Conservation (phyloP, 2,329 filamentous ascomycete genomes). For the Colletotrichum sp. region DNA sequence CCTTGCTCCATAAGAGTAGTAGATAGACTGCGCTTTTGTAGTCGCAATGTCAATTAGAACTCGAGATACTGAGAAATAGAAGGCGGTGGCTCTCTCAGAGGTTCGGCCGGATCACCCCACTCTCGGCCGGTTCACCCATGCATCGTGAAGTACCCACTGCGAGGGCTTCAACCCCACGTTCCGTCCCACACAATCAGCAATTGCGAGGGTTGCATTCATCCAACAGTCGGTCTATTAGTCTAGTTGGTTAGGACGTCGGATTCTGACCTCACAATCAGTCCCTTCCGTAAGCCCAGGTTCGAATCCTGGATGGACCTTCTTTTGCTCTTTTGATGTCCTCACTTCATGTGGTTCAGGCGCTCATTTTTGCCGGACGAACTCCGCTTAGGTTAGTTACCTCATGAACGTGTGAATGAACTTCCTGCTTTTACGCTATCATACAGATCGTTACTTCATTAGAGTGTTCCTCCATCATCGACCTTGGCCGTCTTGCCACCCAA, state of each 20-base stretch:
- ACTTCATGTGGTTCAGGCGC: neutral
- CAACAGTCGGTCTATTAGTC: neutral
- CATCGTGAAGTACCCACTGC: neutral
- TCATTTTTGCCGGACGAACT: neutral
- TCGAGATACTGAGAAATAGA: neutral
- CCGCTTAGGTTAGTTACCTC: neutral
- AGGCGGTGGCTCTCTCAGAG: neutral
- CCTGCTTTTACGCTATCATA: neutral
- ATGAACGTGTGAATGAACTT: neutral
- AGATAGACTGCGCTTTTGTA: too few species aligned
- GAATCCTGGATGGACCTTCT: conserved; percentile 5
- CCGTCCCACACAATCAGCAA: neutral
- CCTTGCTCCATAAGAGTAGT: neutral
- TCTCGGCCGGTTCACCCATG: neutral
- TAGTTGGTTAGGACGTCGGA: conserved; percentile 10
- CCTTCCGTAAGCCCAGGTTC: conserved; percentile 5
- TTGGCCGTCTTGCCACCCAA: neutral
- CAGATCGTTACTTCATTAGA: neutral
- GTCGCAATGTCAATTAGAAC: neutral
- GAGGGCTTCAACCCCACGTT: neutral
- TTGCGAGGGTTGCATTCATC: fast-evolving
- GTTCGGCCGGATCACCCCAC: neutral
- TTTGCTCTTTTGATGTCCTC: neutral
- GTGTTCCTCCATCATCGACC: neutral
- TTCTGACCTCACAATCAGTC: neutral